A percentile compares a stretch with the other conserved stretches of the same genome.
phyloP scores from a whole-genome alignment of 208 protist genomes.

The Wallacemonas sp. region DNA sequence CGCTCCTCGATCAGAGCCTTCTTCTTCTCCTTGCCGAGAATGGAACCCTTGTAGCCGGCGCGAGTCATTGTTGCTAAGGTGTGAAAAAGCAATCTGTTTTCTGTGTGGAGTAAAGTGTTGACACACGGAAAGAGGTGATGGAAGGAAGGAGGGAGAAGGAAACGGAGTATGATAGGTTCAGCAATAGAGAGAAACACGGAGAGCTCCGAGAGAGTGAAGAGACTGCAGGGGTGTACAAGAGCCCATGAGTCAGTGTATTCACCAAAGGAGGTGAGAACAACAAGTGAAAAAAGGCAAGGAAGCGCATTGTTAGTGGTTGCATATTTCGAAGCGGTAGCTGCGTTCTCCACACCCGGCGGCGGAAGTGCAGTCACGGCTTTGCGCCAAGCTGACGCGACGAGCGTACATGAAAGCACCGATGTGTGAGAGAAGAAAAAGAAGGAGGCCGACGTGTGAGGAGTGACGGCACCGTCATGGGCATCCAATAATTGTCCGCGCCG shows the following conservation, averaged over 20 bases:
- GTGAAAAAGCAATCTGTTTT: constrained; percentile 12
- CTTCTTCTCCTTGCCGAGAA: constrained; percentile 86
- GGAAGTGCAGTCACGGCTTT: too few species aligned
- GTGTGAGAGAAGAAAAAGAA: background rate
- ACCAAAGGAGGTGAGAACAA: background rate
- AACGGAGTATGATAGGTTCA: constrained; percentile 3
- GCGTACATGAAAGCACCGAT: too few species aligned
- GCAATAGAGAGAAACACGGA: constrained; percentile 16
- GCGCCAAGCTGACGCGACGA: too few species aligned
- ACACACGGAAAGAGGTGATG: background rate
- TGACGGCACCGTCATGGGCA: too few species aligned
- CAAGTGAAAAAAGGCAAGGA: background rate
- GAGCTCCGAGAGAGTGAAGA: background rate
- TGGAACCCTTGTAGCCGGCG: constrained; percentile 76
- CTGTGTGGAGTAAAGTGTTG: background rate
- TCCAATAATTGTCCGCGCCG: too few species aligned
- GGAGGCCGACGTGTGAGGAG: background rate
- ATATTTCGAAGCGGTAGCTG: too few species aligned
- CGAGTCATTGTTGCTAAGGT: constrained; percentile 46
- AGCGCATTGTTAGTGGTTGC: too few species aligned
- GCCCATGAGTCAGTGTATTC: too few species aligned
- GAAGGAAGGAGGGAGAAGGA: constrained; percentile 4
- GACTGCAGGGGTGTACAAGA: too few species aligned
- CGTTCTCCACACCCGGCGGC: too few species aligned
- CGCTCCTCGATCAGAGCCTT: constrained; percentile 59